Evolutionary conservation across 306 rosid genomes (phyloP), one percentile per base, ranked within the genome.

Genomic region (Lupinus albus): DNA sequence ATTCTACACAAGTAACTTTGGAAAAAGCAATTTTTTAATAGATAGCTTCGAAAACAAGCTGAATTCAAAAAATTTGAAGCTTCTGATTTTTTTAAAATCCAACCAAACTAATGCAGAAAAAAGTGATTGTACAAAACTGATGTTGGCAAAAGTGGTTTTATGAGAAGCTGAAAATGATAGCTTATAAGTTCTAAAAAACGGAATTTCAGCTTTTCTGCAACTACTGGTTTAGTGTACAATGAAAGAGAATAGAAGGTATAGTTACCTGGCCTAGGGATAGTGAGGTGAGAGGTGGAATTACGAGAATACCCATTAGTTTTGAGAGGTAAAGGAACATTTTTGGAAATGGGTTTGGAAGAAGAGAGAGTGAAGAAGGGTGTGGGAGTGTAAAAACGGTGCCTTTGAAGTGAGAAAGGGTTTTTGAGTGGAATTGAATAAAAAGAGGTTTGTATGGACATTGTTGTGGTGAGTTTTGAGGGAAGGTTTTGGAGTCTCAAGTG

Each of bases 251-350:
- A 33, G 38, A 6, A 5, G 38, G 38, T 33, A 5, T 33, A 33
- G 38, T 33, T 60, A 81, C 92, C 84, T 64, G 84, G 84, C 52
- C 70, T 60, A 45, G 84, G 81, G 15, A 77, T 56, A 14, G 17
- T 49, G 78, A 82, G 70, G 8, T 75, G 75, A 41, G 92, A 87
- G 38, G 64, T 25, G 30, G 91, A 87, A 42, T 61, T 25, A 54
- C 53, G 71, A 35, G 78, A 73, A 67, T 76, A 83, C 15, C 96
- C 96, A 68, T 89, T 87, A 15, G 92, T 75, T 60, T 60, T 66
- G 71, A 87, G 78, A 11, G 88, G 82, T 25, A 69, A 78, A 3
- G 91, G 60, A 25, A 41, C 75, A 25, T 16, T 17, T 64, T 63
- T 88, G 1, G 83, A 67, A 61, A 8, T 8, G 72, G 79, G 79